phyloP scores from a whole-genome alignment of 1,284 basidiomycete genomes.

The Cystobasidiaceae sp. region DNA sequence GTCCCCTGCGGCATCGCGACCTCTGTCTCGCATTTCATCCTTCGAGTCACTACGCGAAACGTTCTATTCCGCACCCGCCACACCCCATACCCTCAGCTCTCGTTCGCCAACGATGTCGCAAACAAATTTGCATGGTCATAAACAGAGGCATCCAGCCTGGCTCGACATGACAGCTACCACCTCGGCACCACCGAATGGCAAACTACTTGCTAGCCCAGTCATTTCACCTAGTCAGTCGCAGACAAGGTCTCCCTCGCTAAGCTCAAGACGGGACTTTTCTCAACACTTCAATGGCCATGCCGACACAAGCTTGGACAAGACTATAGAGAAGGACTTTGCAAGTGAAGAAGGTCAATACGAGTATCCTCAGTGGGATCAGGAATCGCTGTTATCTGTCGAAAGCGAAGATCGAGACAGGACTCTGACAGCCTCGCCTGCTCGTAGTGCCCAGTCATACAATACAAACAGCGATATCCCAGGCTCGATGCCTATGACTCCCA shows the following conservation, averaged over 20 bases:
- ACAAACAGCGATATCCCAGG: background rate
- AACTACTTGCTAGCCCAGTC: slow-evolving; percentile 4
- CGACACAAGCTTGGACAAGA: slow-evolving; percentile 5
- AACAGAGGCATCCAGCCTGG: slow-evolving; percentile 18
- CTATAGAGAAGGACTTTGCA: slow-evolving; percentile 3
- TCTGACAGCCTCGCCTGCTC: background rate
- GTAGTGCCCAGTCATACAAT: background rate
- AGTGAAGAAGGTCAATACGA: background rate
- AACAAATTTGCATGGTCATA: background rate
- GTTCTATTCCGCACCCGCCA: slow-evolving; percentile 10
- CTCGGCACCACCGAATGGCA: background rate
- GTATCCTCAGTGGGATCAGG: slow-evolving; percentile 9
- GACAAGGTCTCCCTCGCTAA: background rate
- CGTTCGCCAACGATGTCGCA: background rate
- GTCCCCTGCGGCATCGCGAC: slow-evolving; percentile 16
- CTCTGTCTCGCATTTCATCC: slow-evolving; percentile 30
- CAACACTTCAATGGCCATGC: no score
- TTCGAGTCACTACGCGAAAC: slow-evolving; percentile 27
- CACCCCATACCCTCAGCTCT: slow-evolving; percentile 1
- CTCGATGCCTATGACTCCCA: background rate
- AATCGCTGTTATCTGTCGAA: slow-evolving; percentile 5
- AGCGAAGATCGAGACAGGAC: background rate
- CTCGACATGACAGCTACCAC: slow-evolving; percentile 17
- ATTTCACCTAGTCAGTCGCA: background rate
- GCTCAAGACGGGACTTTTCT: no score